Base-by-base conservation (phyloP, 305 asterid species). In the Ajuga reptans region DNA sequence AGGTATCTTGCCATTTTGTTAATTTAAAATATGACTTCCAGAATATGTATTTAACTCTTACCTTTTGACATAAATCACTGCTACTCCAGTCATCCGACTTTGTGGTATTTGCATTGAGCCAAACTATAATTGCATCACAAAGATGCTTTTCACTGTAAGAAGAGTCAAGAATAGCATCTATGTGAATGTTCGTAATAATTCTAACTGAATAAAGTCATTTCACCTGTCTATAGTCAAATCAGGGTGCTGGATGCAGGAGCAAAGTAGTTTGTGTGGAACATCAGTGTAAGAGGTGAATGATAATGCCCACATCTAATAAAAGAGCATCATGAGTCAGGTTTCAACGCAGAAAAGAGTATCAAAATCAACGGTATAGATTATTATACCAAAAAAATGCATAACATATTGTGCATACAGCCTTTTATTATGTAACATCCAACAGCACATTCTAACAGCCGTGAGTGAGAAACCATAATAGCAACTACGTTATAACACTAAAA, bases 171-270 rank as follows among this genome's bases (percentile, higher is more conserved):
- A 75, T 69, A 69, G 71, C 71, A 72, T 63, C 64, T 75, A 34
- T 46, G 62, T 14, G 53, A 61, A 39, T 34, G 36, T 52, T 56
- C 68, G 58, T 37, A 41, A 41, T 39, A 72, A 66, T 46, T 50
- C 60, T 57, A 61, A 55, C 66, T 12, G 27, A 70, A 67, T 54
- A 71, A 53, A 55, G 61, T 53, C 57, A 57, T 69, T 14, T 71
- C 66, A 89, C 98, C 98, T 87, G 76, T 86, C 95, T 33, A 92
- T 83, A 62, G 96, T 86, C 84, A 90, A 76, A 57, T 85, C 80
- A 21, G 93, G 84, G 78, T 90, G 86, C 69, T 80, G 81, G 77
- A 87, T 76, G 77, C 84, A 79, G 66, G 87, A 82, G 74, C 50
- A 60, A 31, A 92, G 78, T 45, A 90, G 71, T 53, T 79, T 76